These are phyloP conservation scores for Teratosphaeria nubilosa DNA, from an alignment of 2,329 filamentous ascomycete genomes.

Conservation along the genomic window DNA sequence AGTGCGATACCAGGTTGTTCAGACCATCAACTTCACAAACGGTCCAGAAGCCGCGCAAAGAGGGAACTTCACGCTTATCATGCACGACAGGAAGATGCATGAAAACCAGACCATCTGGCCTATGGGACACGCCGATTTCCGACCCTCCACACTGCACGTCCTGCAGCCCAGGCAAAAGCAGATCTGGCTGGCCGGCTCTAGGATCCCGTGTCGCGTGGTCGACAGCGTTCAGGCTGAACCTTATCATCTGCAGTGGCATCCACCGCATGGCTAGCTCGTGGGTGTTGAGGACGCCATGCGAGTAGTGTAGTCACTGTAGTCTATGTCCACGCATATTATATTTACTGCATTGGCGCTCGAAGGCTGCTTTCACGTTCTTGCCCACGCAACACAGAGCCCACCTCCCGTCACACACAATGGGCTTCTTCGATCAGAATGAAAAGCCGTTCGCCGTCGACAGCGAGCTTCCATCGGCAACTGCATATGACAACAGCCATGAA, in stretches of 20 bases:
- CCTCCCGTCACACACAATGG: neutral
- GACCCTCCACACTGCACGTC: neutral
- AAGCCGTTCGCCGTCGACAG: neutral
- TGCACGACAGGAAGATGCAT: neutral
- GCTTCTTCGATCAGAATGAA: slow-evolving; percentile 2
- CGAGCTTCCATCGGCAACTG: neutral
- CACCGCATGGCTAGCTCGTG: neutral
- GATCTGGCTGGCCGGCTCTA: neutral
- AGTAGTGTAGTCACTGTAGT: neutral
- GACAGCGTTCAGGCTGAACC: neutral
- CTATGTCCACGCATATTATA: neutral
- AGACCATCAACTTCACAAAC: too few species aligned
- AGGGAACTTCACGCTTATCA: neutral
- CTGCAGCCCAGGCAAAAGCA: neutral
- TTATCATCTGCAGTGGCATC: neutral
- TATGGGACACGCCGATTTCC: neutral
- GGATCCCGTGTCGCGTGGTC: neutral
- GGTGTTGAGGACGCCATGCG: neutral
- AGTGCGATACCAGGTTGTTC: neutral
- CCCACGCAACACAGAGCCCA: neutral
- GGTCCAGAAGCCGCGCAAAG: neutral
- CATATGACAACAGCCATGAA: neutral
- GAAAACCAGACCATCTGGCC: neutral
- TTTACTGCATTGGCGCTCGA: neutral
- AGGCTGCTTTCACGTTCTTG: neutral